These are phyloP conservation scores for Yarrowia sp. DNA, from an alignment of 805 yeast species.

Conservation along the genomic window DNA sequence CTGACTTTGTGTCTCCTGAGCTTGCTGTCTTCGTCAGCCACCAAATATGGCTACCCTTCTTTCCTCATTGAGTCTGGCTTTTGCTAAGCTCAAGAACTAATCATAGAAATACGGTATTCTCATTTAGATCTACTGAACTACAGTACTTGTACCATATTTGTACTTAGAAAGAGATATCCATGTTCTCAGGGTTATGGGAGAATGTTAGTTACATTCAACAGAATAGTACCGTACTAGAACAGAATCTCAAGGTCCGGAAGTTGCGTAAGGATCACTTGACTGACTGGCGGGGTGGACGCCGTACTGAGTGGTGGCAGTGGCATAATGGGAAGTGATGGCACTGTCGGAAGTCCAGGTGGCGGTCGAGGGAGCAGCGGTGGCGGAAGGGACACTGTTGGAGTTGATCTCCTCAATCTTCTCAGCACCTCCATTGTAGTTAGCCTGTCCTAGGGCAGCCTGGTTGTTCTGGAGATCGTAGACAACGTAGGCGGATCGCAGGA, in stretches of 20 bases:
- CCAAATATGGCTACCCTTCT: conserved; percentile 82
- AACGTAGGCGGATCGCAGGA: conserved; percentile 65
- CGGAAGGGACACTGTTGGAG: conserved; percentile 42
- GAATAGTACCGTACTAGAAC: too few species aligned
- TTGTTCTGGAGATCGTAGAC: conserved; percentile 66
- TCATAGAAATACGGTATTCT: too few species aligned
- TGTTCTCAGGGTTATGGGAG: too few species aligned
- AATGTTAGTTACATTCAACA: too few species aligned
- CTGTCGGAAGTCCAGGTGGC: conserved; percentile 6
- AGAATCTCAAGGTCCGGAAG: too few species aligned
- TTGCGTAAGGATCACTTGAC: too few species aligned
- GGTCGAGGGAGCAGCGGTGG: conserved; percentile 3
- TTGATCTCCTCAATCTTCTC: conserved; percentile 42
- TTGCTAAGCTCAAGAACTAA: conserved; percentile 47
- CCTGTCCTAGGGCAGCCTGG: conserved; percentile 62
- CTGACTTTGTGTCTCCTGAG: conserved; percentile 65
- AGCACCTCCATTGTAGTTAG: conserved; percentile 41
- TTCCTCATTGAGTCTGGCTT: conserved; percentile 79
- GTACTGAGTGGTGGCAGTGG: conserved; percentile 1
- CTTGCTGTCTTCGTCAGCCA: conserved; percentile 71
- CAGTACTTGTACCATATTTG: too few species aligned
- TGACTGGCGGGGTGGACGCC: background rate
- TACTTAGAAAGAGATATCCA: too few species aligned
- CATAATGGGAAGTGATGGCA: background rate
- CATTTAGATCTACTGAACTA: too few species aligned